phyloP scores from a whole-genome alignment of 495 filamentous ascomycete genomes.

The Astrothelium macrocarpum region DNA sequence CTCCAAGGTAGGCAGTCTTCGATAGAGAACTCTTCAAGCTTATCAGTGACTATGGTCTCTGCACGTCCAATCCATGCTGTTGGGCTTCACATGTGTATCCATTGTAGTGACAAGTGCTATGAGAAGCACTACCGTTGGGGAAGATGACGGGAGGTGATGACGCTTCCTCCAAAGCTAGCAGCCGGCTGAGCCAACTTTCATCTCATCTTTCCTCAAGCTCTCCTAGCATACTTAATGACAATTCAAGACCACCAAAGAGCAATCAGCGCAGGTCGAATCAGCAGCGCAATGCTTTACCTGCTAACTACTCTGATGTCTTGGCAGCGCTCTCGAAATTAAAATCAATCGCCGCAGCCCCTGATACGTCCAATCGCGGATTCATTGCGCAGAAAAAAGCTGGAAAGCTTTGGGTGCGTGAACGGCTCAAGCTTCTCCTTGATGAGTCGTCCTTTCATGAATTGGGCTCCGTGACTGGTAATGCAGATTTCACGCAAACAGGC shows the following conservation, averaged over 20 bases:
- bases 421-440: constrained; percentile 48
- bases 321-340: constrained; percentile 41
- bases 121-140: constrained; percentile 6
- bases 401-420: constrained; percentile 57
- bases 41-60: constrained; percentile 8
- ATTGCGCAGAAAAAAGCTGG: constrained; percentile 51
- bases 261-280: background rate
- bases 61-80: background rate
- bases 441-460: constrained; percentile 45
- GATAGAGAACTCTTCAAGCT: too few species aligned
- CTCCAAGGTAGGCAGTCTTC: too few species aligned
- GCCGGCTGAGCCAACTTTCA: constrained; percentile 34
- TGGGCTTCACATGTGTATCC: background rate
- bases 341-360: constrained; percentile 43
- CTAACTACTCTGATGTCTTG: constrained; percentile 53
- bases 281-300: constrained; percentile 35
- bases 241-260: constrained; percentile 3
- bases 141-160: constrained; percentile 13
- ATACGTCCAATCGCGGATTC: constrained; percentile 45
- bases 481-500: constrained; percentile 44
- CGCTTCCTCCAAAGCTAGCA: constrained; percentile 20
- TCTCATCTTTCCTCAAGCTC: constrained; percentile 25
- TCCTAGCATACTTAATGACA: constrained; percentile 11
- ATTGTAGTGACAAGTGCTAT: background rate
- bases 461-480: constrained; percentile 49